Percentiles rank a stretch among this genome's conserved stretches.
These are phyloP conservation scores for Zea luxurians DNA, from an alignment of 176 grass and related monocot genomes.

Conservation along the genomic window DNA sequence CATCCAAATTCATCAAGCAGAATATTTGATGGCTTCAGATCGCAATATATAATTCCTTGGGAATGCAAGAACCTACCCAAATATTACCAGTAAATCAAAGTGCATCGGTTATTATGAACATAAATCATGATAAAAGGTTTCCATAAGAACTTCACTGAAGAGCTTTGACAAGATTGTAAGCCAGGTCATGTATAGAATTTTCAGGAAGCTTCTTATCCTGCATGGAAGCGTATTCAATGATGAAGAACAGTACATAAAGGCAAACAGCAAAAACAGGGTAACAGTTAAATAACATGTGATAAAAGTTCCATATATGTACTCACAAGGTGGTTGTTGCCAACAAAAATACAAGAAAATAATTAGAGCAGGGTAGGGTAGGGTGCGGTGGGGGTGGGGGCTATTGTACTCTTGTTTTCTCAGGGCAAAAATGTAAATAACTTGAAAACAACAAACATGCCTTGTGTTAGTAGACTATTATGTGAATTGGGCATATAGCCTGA, in stretches of 20 bases:
- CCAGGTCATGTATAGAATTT: constrained; percentile 89
- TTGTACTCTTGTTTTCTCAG: constrained; percentile 17
- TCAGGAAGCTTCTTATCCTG: constrained; percentile 87
- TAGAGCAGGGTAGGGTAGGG: background rate
- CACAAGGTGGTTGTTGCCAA: background rate
- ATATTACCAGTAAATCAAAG: constrained; percentile 33
- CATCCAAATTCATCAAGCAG: constrained; percentile 91
- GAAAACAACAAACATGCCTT: background rate
- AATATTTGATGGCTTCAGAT: constrained; percentile 98
- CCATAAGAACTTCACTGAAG: constrained; percentile 70
- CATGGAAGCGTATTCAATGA: constrained; percentile 31
- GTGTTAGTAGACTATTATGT: no score
- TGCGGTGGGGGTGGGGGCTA: no score
- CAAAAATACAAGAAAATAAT: constrained; percentile 1
- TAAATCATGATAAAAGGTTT: constrained; percentile 31
- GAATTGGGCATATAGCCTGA: no score
- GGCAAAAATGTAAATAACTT: background rate
- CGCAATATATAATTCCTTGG: constrained; percentile 93
- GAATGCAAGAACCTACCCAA: constrained; percentile 93
- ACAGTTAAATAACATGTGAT: constrained; percentile 11
- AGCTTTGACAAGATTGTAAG: constrained; percentile 78
- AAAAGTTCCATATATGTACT: constrained; percentile 10
- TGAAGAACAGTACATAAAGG: constrained; percentile 19
- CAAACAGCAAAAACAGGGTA: constrained; percentile 21
- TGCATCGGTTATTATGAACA: constrained; percentile 21